A percentile compares a stretch with the other conserved stretches of the same genome.
These are phyloP conservation scores for Cetradonia linearis DNA, from an alignment of 495 filamentous ascomycete genomes.

Conservation along the genomic window DNA sequence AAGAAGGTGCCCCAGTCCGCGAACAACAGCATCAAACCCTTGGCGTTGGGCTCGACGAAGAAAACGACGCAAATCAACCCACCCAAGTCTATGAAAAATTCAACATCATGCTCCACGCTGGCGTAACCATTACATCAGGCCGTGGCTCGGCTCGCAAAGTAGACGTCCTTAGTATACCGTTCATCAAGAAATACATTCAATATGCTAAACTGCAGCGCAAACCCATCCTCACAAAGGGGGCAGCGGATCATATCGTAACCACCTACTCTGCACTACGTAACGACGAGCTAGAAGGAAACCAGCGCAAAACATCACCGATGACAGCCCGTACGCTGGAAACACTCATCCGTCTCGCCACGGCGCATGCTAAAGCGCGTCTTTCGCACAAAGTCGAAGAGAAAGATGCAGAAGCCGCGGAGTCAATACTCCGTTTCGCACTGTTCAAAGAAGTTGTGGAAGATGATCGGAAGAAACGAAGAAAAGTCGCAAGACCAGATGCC, in stretches of 20 bases:
- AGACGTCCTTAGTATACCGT: conserved; percentile 94
- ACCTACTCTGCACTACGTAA: conserved; percentile 93
- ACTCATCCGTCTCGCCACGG: conserved; percentile 90
- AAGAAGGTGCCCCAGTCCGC: conserved; percentile 90
- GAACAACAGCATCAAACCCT: conserved; percentile 78
- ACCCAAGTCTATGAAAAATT: conserved; percentile 95
- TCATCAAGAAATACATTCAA: conserved; percentile 99
- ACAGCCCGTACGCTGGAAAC: conserved; percentile 97
- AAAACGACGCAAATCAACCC: conserved; percentile 57
- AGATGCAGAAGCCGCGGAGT: conserved; percentile 80
- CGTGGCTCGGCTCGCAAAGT: conserved; percentile 58
- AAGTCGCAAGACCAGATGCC: conserved; percentile 32
- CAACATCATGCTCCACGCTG: conserved; percentile 90
- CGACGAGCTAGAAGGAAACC: conserved; percentile 89
- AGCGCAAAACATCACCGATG: conserved; percentile 87
- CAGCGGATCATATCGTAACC: conserved; percentile 80
- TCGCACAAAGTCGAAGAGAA: conserved; percentile 87
- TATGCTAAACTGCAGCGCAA: conserved; percentile 91
- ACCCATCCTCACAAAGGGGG: conserved; percentile 84
- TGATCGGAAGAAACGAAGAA: conserved; percentile 65
- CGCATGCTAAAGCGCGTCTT: conserved; percentile 87
- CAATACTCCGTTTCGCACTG: conserved; percentile 85
- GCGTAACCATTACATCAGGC: conserved; percentile 66
- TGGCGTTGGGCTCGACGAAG: conserved; percentile 76
- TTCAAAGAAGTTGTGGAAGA: conserved; percentile 96